Conservation (phyloP, 495 filamentous ascomycete genomes). For the Hypoxylon rickii region DNA sequence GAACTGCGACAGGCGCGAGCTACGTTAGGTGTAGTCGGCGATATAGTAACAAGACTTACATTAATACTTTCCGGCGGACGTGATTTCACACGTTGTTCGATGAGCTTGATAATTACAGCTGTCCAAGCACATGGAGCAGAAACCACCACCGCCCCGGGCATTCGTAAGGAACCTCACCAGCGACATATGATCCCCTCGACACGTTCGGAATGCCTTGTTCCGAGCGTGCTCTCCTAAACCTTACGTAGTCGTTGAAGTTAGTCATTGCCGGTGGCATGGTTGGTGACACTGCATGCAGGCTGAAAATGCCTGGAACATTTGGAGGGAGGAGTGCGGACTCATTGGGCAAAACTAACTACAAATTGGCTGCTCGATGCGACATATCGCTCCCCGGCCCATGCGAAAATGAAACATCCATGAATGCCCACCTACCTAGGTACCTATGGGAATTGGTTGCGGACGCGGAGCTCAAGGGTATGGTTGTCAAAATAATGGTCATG, state of each 20-base stretch:
- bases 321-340: constrained; percentile 9
- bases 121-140: not conserved
- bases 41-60: not conserved
- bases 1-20: not conserved
- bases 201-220: constrained; percentile 26
- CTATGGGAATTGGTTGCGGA: no score
- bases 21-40: constrained; percentile 1
- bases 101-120: not conserved
- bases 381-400: constrained; percentile 9
- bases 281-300: constrained; percentile 33
- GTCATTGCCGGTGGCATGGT: constrained; percentile 20
- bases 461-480: no score
- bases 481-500: no score
- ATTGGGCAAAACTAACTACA: constrained; percentile 16
- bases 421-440: not conserved
- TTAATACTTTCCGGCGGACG: not conserved
- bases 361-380: constrained; percentile 26
- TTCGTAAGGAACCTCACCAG: not conserved
- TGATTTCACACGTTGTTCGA: not conserved
- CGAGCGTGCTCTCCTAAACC: constrained; percentile 11
- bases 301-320: constrained; percentile 16
- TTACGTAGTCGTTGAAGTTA: constrained; percentile 12
- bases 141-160: not conserved
- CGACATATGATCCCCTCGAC: constrained; percentile 12
- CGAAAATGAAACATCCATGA: constrained; percentile 15